A percentile compares a stretch with the other conserved stretches of the same genome.
Evolutionary conservation across 2,329 filamentous ascomycete genomes (phyloP).

Genomic region (Pyricularia pennisetigena): DNA sequence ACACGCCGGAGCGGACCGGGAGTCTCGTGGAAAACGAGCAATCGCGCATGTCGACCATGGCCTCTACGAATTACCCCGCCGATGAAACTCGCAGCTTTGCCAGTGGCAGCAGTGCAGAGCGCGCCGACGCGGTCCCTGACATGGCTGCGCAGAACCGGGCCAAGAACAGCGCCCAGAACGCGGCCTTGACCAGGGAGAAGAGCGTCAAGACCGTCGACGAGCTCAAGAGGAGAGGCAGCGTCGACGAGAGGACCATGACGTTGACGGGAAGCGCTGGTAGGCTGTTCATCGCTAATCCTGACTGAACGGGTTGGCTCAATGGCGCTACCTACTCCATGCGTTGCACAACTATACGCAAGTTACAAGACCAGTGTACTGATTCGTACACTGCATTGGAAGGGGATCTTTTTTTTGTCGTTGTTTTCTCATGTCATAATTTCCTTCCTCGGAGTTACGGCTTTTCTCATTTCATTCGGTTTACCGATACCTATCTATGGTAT

Average conservation of each 20-base stretch:
- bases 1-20: slow-evolving; percentile 44
- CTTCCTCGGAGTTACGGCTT: background rate
- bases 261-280: slow-evolving; percentile 52
- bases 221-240: slow-evolving; percentile 65
- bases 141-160: slow-evolving; percentile 43
- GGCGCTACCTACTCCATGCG: slow-evolving; percentile 3
- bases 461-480: background rate
- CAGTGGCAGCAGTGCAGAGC: slow-evolving; percentile 49
- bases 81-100: slow-evolving; percentile 37
- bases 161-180: slow-evolving; percentile 45
- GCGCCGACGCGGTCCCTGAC: slow-evolving; percentile 52
- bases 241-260: slow-evolving; percentile 73
- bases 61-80: slow-evolving; percentile 11
- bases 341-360: background rate
- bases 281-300: slow-evolving; percentile 80
- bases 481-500: background rate
- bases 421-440: background rate
- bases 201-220: slow-evolving; percentile 61
- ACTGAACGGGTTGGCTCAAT: slow-evolving; percentile 30
- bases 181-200: slow-evolving; percentile 52
- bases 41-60: slow-evolving; percentile 20
- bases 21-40: slow-evolving; percentile 31
- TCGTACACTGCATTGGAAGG: background rate
- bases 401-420: background rate
- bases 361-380: background rate